A percentile compares a stretch with the other conserved stretches of the same genome.
Evolutionary conservation across 495 filamentous ascomycete genomes (phyloP).

Genomic region (Pseudomonodictys pantanalensis): DNA sequence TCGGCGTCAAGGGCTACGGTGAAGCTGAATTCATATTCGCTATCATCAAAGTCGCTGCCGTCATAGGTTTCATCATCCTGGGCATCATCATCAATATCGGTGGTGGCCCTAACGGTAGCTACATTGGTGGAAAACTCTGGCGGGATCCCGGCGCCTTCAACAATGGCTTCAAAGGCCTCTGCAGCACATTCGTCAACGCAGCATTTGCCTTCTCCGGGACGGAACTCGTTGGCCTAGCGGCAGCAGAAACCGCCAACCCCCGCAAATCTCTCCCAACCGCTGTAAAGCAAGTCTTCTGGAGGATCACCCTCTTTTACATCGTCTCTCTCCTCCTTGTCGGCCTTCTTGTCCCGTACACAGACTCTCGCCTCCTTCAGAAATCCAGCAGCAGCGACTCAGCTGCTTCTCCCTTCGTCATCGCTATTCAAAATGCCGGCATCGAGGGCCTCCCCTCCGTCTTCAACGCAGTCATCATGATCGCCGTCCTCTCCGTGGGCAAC

Average conservation of each 20-base stretch:
- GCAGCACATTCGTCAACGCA: slow-evolving; percentile 88
- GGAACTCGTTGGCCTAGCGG: slow-evolving; percentile 88
- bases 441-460: slow-evolving; percentile 39
- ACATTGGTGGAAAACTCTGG: slow-evolving; percentile 87
- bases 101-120: slow-evolving; percentile 69
- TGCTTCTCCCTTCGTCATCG: slow-evolving; percentile 43
- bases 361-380: slow-evolving; percentile 30
- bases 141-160: slow-evolving; percentile 81
- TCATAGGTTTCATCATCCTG: slow-evolving; percentile 52
- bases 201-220: slow-evolving; percentile 92
- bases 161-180: slow-evolving; percentile 91
- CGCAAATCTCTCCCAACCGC: slow-evolving; percentile 82
- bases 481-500: slow-evolving; percentile 43
- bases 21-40: slow-evolving; percentile 45
- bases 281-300: slow-evolving; percentile 94
- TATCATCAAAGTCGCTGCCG: slow-evolving; percentile 70
- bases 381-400: slow-evolving; percentile 21
- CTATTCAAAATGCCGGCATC: slow-evolving; percentile 41
- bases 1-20: slow-evolving; percentile 44
- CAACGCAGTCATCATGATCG: slow-evolving; percentile 44
- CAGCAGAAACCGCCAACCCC: slow-evolving; percentile 83
- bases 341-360: slow-evolving; percentile 38
- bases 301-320: slow-evolving; percentile 65
- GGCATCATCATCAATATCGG: slow-evolving; percentile 49
- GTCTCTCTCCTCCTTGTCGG: slow-evolving; percentile 40